These are phyloP conservation scores for Globisporangium acanthophoron DNA, from an alignment of 352 stramenopile species.

Conservation along the genomic window DNA sequence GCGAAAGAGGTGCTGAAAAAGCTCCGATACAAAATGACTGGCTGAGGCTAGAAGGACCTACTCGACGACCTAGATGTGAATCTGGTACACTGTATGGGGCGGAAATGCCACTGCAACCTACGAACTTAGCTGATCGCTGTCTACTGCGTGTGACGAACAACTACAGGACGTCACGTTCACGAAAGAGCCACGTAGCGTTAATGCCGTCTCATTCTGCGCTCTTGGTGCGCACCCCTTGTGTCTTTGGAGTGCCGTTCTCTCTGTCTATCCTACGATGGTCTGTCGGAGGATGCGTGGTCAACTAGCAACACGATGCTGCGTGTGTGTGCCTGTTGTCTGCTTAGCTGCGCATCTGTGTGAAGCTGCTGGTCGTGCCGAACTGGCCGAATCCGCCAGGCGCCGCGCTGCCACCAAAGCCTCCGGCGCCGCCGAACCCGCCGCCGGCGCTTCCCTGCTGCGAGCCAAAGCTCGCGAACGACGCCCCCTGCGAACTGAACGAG, in stretches of 20 bases:
- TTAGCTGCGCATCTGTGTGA: constrained; percentile 25
- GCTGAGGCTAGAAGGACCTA: constrained; percentile 1
- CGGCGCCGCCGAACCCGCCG: constrained; percentile 17
- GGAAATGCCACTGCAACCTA: background rate
- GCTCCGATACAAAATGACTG: constrained; percentile 13
- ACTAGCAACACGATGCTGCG: background rate
- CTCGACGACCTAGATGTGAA: constrained; percentile 1
- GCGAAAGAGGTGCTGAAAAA: too few species aligned
- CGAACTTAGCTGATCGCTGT: background rate
- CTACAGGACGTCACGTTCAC: too few species aligned
- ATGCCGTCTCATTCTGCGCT: too few species aligned
- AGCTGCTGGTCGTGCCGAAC: constrained; percentile 22
- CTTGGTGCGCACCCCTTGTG: too few species aligned
- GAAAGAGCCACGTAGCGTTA: too few species aligned
- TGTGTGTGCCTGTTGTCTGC: background rate
- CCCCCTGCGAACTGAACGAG: constrained; percentile 29
- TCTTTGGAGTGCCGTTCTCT: too few species aligned
- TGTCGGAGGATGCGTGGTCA: too few species aligned
- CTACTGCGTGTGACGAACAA: too few species aligned
- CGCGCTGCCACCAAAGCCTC: constrained; percentile 17
- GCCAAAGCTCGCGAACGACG: constrained; percentile 41
- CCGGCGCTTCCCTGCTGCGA: constrained; percentile 1
- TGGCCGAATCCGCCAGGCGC: background rate
- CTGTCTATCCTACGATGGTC: too few species aligned
- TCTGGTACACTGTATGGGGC: background rate